Base-by-base conservation (phyloP, 352 stramenopile genomes). In the Pythium sp. region DNA sequence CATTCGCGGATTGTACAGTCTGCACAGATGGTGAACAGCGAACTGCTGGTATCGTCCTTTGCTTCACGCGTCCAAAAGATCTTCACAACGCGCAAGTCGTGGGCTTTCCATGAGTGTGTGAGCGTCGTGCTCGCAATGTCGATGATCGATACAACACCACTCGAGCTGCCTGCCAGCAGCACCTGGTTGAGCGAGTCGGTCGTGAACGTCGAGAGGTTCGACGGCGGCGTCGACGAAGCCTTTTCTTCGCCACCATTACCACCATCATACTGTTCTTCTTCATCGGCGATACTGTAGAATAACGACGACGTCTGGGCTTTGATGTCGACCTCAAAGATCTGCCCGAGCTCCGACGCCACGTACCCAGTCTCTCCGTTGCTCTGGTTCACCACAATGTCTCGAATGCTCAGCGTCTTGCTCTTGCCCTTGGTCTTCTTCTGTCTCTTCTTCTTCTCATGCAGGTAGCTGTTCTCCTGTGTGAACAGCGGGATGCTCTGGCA, bases 1-100 rank as follows among this genome's bases (percentile, higher is more conserved):
- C 87, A 96, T 65, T 95, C 87, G 43, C 65, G 64, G 8, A 96
- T 72, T n/a, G 70, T 70, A 1, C 87, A 81, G 47, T 86, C 85
- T 6, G 82, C 81, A 55, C 74, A 81, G 60, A 82, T 83, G 7
- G 88, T 80, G 62, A 93, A 84, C 1, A 95, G 62, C 30, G 80
- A 77, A n/a, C 71, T 66, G 49, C 67, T 46, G 3, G 73, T 46
- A 14, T 22, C 14, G 2, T 36, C 54, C 32, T 59, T 60, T 28
- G 4, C 9, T 5, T 28, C 63, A 6, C 38, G 56, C 7, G 80
- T 51, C 82, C 85, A 93, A 78, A 82, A 87, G 36, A 94, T 74
- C 63, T 91, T 92, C 75, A 94, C 85, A 62, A 93, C 72, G 3
- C 87, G 80, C 9, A 79, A 79, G 1, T 57, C 28, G 62, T 92